Percentiles rank a stretch among this genome's conserved stretches.
Evolutionary conservation across 2,329 filamentous ascomycete species (phyloP).

Genomic region (Cadophora sp.): DNA sequence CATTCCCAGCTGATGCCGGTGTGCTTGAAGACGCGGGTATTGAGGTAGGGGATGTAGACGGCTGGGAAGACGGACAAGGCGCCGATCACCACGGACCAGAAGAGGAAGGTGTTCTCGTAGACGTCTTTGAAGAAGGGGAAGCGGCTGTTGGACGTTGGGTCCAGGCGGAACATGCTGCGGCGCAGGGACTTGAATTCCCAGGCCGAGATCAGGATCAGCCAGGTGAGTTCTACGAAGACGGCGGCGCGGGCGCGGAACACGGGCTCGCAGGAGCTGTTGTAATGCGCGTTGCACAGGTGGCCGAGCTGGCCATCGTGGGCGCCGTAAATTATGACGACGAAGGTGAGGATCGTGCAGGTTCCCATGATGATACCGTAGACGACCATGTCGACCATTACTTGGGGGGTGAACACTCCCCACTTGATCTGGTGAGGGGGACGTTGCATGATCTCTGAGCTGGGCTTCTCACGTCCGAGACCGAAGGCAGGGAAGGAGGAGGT

Average conservation of each 20-base stretch:
- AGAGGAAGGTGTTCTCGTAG: slow-evolving; percentile 66
- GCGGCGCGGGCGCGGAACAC: slow-evolving; percentile 63
- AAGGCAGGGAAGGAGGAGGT: slow-evolving; percentile 52
- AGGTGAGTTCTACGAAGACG: slow-evolving; percentile 63
- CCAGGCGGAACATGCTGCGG: slow-evolving; percentile 63
- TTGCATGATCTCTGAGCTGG: slow-evolving; percentile 76
- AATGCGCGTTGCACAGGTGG: slow-evolving; percentile 57
- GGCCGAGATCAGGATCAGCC: slow-evolving; percentile 61
- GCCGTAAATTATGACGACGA: slow-evolving; percentile 59
- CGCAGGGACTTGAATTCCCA: slow-evolving; percentile 67
- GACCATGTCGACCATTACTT: slow-evolving; percentile 80
- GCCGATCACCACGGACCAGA: slow-evolving; percentile 61
- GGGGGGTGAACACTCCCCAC: slow-evolving; percentile 76
- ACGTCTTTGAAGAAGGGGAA: slow-evolving; percentile 52
- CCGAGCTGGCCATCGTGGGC: slow-evolving; percentile 59
- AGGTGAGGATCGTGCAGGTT: slow-evolving; percentile 55
- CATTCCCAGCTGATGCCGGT: slow-evolving; percentile 69
- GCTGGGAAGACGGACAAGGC: slow-evolving; percentile 61
- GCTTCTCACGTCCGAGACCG: slow-evolving; percentile 80
- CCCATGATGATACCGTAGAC: slow-evolving; percentile 71
- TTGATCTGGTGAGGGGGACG: slow-evolving; percentile 76
- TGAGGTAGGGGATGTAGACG: slow-evolving; percentile 70
- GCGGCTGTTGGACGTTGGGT: slow-evolving; percentile 48
- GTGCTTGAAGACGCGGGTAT: slow-evolving; percentile 67
- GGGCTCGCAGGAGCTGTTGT: slow-evolving; percentile 59